Base-by-base conservation (phyloP, 106 monocot species). In the Ottelia alismoides region DNA sequence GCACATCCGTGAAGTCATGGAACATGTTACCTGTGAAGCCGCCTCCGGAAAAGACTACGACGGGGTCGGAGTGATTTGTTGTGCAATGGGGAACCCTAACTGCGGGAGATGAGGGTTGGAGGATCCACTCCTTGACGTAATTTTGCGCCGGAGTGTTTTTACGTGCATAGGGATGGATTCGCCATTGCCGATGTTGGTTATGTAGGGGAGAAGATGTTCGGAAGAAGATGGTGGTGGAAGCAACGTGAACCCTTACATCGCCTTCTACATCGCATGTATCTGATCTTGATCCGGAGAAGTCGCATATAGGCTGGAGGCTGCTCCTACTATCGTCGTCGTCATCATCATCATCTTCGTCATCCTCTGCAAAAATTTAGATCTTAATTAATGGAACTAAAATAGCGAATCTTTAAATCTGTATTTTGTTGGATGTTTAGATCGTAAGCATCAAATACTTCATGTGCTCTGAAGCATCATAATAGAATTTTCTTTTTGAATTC, bases 1-100 rank as follows among this genome's bases (percentile, higher is more conserved):
- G 20, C 17, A 85, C 70, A 40, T 85, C 85, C 7, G 85, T 79
- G 73, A 73, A 85, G 57, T 85, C 85, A 32, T 85, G 85, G 73
- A 85, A 80, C 55, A 74, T 49, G 57, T 85, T 85, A 16, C 85
- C 85, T 26, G 77, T 77, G 64, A 65, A 85, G 10, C 85, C 85
- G 0, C 65, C 64, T 16, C 55, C 40, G 32, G 85, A 85, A 64
- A 85, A 80, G 51, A 86, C 27, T 20, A 86, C 21, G 1, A 76
- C 80, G 0, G 76, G 79, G 25, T 55, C 53, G 0, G 32, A 50
- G 64, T 70, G 57, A 20, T 56, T 76, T 1, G 9, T 28, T 17
- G 72, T 73, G 59, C 84, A 85, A 43, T 45, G 43, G 30, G 72
- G 64, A 9, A 47, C 45, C 9, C 35, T 19, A 24, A 21, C 0